Evolutionary conservation across 176 grass and related monocot genomes (phyloP).

Genomic region (Paspalum notatum): DNA sequence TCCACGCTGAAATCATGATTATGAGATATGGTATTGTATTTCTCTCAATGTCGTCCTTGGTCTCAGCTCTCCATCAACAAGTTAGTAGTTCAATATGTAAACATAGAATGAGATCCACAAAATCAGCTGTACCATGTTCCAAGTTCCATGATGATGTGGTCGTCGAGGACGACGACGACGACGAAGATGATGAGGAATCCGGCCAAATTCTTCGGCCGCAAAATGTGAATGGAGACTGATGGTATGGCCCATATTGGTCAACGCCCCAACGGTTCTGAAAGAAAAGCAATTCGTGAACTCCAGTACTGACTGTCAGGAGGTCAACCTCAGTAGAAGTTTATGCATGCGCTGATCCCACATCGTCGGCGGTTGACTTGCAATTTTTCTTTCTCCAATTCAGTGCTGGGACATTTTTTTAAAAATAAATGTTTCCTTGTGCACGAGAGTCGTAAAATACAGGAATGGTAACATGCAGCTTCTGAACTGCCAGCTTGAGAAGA

Average conservation of each 20-base stretch:
- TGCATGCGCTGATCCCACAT: neutral
- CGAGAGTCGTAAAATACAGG: neutral
- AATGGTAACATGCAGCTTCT: neutral
- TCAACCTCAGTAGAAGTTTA: neutral
- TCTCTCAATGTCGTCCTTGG: neutral
- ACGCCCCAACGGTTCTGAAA: neutral
- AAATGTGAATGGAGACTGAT: neutral
- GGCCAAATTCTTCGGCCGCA: neutral
- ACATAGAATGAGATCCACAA: neutral
- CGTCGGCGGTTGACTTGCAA: neutral
- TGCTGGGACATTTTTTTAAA: neutral
- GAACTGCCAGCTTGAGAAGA: neutral
- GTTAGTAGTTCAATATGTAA: neutral
- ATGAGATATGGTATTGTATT: neutral
- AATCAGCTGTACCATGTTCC: neutral
- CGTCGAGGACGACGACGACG: no score
- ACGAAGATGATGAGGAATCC: neutral
- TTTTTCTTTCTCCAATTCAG: slow-evolving; percentile 8
- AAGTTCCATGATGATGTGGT: neutral
- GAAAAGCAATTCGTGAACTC: neutral
- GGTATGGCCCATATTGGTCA: neutral
- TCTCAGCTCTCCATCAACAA: no score
- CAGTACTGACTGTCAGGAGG: neutral
- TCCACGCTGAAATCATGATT: neutral
- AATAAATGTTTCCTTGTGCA: neutral